Base-by-base conservation (phyloP, 768 basidiomycete species). In the Xerocomellus intermedius region DNA sequence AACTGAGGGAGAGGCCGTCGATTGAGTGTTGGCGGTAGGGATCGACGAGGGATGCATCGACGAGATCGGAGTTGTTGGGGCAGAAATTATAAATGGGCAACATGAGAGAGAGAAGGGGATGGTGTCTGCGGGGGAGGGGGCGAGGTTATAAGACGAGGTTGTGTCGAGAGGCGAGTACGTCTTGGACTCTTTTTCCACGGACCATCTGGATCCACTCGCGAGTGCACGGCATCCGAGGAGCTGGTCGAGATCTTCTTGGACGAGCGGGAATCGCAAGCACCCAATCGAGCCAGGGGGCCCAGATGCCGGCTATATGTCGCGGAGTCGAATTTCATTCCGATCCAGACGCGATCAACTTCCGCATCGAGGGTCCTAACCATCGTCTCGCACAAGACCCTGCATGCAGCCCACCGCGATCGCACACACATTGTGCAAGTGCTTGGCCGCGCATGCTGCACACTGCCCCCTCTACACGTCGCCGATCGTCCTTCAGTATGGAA, bases 211-310 rank as follows among this genome's bases (percentile, higher is more conserved):
- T 51, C 30, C 50, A 35, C 54, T 44, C 28, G 26, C 5, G 28
- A 21, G 8, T 4, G 56, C 46, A 58, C 58, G 65, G 61, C 48
- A 57, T 68, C 66, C 66, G 66, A 69, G 66, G 67, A 67, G 47
- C 1, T 58, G 42, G 36, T 46, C 16, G 22, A 26, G 37, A 51
- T 56, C 48, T 30, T 46, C 48, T 42, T 21, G 19, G 32, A 57
- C 14, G 30, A 33, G 5, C 37, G 28, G 42, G 50, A 35, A 52
- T 10, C 28, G 10, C 12, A 0, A 7, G 32, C 4, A 8, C 61
- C 35, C 2, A 2, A 64, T 61, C 42, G 10, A 19, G 56, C 5
- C 14, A 42, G 42, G 45, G 16, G 32, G 24, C 30, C 41, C 28
- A 12, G 6, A 54, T 44, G 26, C 6, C 41, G 33, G 41, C 41